Base-by-base conservation (phyloP, 768 basidiomycete genomes). In the Russula sp. region DNA sequence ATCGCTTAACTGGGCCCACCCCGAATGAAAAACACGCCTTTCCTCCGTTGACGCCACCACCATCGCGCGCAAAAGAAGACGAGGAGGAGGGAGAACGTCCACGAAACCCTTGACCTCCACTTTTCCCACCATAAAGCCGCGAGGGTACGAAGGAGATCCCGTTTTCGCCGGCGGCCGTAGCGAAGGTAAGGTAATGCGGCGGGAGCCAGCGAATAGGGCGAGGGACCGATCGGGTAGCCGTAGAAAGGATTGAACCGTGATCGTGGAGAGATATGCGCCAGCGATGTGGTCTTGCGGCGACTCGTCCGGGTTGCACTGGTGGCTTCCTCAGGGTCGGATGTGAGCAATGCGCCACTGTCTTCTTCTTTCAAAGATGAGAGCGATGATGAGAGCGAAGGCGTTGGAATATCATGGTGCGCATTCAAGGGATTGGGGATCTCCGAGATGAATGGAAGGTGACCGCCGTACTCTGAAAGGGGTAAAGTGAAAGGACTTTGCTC, bases 181-280 rank as follows among this genome's bases (percentile, higher is more conserved):
- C 78, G 79, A 65, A 87, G 77, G 16, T 75, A 73, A 55, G 79
- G 75, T 16, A 79, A 74, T n/a, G 73, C 35, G 11, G 75, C 37
- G 71, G 75, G 55, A 59, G 73, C 60, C 70, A 71, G 61, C 68
- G 72, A 61, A 68, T 72, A 71, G 6, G 77, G 47, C 45, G 67
- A 51, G 22, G 54, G 55, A 27, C 54, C 35, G 54, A 78, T 77
- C 6, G 88, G 86, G 69, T 91, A 90, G 4, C 89, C 89, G 65
- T 82, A 91, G 73, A 85, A 90, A 1, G 89, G 89, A 66, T 89
- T 91, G 45, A 82, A 73, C 42, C 75, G 70, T 32, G 88, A 89
- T 35, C 80, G 83, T 20, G 86, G 78, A 9, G 85, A 78, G 47
- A 84, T 66, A 18, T 27, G 44, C 14, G 39, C 31, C 22, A 49